Evolutionary conservation across 805 yeast species (phyloP).

Genomic region (Aciculoconidium aculeatum): DNA sequence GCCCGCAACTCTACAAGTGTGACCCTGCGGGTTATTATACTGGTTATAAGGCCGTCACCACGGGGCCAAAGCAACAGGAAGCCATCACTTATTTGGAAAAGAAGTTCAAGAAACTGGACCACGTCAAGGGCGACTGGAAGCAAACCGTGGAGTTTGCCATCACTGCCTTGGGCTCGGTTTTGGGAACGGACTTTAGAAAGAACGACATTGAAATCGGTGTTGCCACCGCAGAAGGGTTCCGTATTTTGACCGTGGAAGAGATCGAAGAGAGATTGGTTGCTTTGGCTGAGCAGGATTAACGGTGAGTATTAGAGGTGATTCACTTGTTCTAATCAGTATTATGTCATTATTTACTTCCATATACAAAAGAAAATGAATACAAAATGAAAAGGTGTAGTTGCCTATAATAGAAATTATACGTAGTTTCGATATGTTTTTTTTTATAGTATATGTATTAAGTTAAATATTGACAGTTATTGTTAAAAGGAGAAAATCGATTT

Average conservation of each 20-base stretch:
- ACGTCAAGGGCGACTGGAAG: conserved; percentile 79
- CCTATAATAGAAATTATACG: no score
- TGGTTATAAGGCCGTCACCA: conserved; percentile 85
- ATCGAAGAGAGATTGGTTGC: conserved; percentile 91
- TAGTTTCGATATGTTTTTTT: no score
- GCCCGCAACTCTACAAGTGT: conserved; percentile 85
- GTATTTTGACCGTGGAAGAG: conserved; percentile 71
- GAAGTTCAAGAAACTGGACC: conserved; percentile 66
- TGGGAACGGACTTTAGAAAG: conserved; percentile 91
- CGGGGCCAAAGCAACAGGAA: conserved; percentile 98
- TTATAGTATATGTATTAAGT: no score
- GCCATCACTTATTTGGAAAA: conserved; percentile 86
- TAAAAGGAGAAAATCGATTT: no score
- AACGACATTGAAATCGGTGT: conserved; percentile 92
- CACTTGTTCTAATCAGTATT: no score
- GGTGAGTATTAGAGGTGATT: no score
- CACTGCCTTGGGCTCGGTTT: conserved; percentile 74
- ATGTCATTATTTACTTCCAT: no score
- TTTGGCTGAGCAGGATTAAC: conserved; percentile 93
- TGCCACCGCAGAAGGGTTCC: conserved; percentile 69
- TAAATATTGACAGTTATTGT: no score
- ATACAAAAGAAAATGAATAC: no score
- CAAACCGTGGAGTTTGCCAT: conserved; percentile 87
- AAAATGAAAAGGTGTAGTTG: no score
- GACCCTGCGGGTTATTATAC: conserved; percentile 97